These are phyloP conservation scores for Penicillium sp. DNA, from an alignment of 2,329 filamentous ascomycete genomes.

Conservation along the genomic window DNA sequence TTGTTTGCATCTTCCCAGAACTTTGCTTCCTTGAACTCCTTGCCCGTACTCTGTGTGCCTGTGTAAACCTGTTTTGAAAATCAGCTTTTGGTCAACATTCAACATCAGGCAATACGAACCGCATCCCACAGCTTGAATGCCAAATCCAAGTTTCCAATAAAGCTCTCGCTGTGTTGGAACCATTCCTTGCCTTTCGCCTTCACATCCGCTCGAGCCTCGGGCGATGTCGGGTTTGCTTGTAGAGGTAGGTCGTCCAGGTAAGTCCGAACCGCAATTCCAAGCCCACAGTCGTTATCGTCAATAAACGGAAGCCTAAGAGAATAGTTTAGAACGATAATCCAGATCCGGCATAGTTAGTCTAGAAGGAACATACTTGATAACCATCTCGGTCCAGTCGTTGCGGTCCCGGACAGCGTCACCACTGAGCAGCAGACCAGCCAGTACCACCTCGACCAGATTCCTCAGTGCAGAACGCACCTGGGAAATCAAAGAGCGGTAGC, in stretches of 20 bases:
- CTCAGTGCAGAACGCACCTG: constrained; percentile 75
- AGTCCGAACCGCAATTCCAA: constrained; percentile 49
- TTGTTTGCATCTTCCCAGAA: constrained; percentile 59
- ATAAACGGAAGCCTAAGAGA: constrained; percentile 42
- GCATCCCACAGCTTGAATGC: constrained; percentile 66
- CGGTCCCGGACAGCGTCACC: constrained; percentile 72
- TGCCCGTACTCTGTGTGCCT: constrained; percentile 55
- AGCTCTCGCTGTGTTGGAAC: constrained; percentile 60
- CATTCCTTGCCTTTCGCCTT: constrained; percentile 56
- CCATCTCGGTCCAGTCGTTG: constrained; percentile 65
- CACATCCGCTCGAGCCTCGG: constrained; percentile 49
- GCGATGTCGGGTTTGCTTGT: constrained; percentile 53
- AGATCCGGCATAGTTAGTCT: not conserved
- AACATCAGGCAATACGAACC: constrained; percentile 42
- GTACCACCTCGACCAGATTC: constrained; percentile 78
- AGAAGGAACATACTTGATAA: constrained; percentile 60
- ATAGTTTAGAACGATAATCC: constrained; percentile 3
- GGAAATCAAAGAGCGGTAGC: constrained; percentile 78
- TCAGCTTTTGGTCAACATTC: constrained; percentile 9
- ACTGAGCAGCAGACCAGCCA: constrained; percentile 75
- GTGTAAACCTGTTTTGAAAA: constrained; percentile 51
- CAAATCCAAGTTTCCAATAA: constrained; percentile 56
- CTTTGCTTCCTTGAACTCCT: constrained; percentile 52
- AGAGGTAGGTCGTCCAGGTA: constrained; percentile 55
- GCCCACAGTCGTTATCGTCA: constrained; percentile 45